Percentiles rank a stretch among this genome's conserved stretches.
Evolutionary conservation across 306 rosid genomes (phyloP).

Genomic region (Castanospermum australe): DNA sequence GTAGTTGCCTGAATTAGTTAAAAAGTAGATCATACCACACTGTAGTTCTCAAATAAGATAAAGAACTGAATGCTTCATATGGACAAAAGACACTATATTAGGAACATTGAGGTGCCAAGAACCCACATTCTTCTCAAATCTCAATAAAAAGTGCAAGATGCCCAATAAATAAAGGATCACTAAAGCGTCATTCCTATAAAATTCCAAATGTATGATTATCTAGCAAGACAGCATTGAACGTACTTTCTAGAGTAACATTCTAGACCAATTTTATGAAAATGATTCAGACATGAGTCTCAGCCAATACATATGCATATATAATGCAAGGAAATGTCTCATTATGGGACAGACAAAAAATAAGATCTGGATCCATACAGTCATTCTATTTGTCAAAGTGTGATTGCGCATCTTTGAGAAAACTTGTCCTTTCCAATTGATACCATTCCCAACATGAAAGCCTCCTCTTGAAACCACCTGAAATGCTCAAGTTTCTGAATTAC

Average conservation of each 20-base stretch:
- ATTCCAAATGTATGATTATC: background rate
- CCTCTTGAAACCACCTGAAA: conserved; percentile 96
- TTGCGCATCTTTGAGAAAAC: conserved; percentile 97
- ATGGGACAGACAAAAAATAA: background rate
- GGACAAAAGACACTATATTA: background rate
- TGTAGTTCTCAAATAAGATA: background rate
- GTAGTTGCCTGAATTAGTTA: background rate
- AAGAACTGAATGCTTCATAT: conserved; percentile 6
- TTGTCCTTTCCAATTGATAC: conserved; percentile 99
- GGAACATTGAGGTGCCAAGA: background rate
- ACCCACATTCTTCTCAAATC: background rate
- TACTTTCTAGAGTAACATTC: background rate
- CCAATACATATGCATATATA: background rate
- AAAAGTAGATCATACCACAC: background rate
- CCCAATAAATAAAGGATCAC: background rate
- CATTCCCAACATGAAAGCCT: conserved; percentile 97
- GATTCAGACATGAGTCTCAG: background rate
- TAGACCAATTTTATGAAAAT: conserved; percentile 6
- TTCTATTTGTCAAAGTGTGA: conserved; percentile 90
- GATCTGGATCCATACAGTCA: conserved; percentile 69
- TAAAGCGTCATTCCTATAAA: background rate
- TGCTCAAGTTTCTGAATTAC: background rate
- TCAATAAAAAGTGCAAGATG: background rate
- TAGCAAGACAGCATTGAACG: background rate
- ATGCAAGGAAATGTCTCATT: background rate